Base-by-base conservation (phyloP, 2,329 filamentous ascomycete species). In the Pseudogymnoascus sp. region DNA sequence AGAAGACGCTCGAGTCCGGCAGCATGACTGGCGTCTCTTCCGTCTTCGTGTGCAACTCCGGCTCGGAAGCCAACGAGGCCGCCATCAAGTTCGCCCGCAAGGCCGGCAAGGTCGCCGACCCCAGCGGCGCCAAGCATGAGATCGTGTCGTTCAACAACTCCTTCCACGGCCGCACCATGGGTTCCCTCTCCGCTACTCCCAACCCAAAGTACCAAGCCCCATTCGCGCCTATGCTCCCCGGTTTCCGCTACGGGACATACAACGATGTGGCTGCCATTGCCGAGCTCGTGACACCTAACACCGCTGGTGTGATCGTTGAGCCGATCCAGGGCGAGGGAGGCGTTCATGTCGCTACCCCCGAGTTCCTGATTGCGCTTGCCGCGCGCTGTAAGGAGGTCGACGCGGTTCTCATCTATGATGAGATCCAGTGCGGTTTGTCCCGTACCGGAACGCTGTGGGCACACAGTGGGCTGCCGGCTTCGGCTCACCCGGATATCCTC, bases 141-240 rank as follows among this genome's bases (percentile, higher is more conserved):
- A 77, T 99, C 58, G 90, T 97, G 60, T 96, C 91, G 13, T 99
- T 97, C 80, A 79, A 90, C 69, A 87, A 88, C 69, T 92, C 90
- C 39, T 99, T 99, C 81, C 94, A 99, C 75, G 94, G 94, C 69
- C 88, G 94, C 63, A 97, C 94, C 13, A 96, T 97, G 90, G 94
- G 94, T 60, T 87, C 88, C 63, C 78, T 99, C 48, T 96, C 90
- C n/a, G 94, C 94, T 9, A 99, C 94, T 4, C 94, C 92, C 58
- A 99, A 97, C 77, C 90, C 92, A 15, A 99, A 99, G 75, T 99
- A 99, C 77, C 94, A 99, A 77, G 85, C 87, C 68, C 94, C 94
- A 0, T 99, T 99, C 72, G 81, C 90, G 12, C 94, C 94, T 37
- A 97, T 99, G 92, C 79, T 99, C 1, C 93, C 94, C 0, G 94